phyloP scores from a whole-genome alignment of 305 asterid species.

The Fraxinus sp. region DNA sequence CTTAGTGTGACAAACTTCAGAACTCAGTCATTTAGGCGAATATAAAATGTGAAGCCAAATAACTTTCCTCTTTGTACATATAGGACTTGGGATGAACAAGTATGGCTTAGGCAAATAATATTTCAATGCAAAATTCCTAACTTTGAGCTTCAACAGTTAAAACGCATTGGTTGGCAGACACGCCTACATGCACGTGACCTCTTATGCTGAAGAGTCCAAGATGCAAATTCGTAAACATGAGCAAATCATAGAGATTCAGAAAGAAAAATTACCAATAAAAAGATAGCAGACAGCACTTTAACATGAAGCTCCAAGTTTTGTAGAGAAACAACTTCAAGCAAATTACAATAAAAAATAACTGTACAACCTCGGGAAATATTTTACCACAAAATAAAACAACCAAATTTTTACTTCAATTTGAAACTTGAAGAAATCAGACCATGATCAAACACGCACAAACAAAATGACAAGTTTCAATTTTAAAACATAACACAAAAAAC shows the following conservation, averaged over 20 bases:
- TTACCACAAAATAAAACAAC: background rate
- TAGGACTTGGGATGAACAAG: background rate
- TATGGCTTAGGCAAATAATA: background rate
- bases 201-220: background rate
- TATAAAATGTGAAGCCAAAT: background rate
- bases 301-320: background rate
- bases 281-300: background rate
- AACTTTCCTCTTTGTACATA: background rate
- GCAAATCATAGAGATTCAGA: background rate
- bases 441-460: background rate
- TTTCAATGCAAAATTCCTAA: background rate
- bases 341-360: background rate
- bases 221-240: background rate
- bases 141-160: background rate
- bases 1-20: slow-evolving; percentile 4
- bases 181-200: background rate
- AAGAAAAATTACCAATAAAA: background rate
- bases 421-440: background rate
- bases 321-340: background rate
- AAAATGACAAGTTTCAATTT: background rate
- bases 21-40: background rate
- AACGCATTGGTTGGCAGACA: background rate
- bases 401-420: background rate
- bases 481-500: background rate
- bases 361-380: background rate